Percentiles rank a stretch among this genome's conserved stretches.
These are phyloP conservation scores for Cornus kousa DNA, from an alignment of 148 eudicot genomes.

Conservation along the genomic window DNA sequence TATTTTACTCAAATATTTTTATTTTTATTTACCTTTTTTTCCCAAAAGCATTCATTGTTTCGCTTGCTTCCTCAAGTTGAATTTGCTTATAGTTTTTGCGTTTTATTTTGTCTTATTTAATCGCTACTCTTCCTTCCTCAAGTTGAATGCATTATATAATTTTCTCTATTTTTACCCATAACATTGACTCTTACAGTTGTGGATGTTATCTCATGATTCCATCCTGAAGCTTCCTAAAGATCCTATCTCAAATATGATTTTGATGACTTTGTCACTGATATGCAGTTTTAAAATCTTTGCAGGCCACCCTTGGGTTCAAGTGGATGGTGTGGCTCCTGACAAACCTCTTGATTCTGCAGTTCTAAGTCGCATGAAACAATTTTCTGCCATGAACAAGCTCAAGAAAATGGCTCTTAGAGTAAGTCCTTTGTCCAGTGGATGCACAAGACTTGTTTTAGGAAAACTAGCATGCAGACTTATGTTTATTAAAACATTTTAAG, in stretches of 20 bases:
- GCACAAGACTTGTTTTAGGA: neutral
- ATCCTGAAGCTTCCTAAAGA: neutral
- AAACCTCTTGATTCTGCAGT: conserved; percentile 95
- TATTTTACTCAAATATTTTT: too few relatives aligned
- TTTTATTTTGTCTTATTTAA: too few relatives aligned
- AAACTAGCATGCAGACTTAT: neutral
- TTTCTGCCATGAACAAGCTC: conserved; percentile 80
- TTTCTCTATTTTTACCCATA: too few relatives aligned
- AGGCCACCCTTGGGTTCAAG: conserved; percentile 94
- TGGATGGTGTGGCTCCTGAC: conserved; percentile 84
- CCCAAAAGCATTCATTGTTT: too few relatives aligned
- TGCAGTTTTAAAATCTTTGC: conserved; percentile 16
- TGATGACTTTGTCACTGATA: conserved; percentile 7
- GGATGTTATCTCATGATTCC: neutral
- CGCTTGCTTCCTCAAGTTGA: too few relatives aligned
- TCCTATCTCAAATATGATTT: neutral
- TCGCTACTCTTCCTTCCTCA: too few relatives aligned
- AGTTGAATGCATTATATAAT: too few relatives aligned
- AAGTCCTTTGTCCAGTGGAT: conserved; percentile 21
- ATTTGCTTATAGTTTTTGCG: too few relatives aligned
- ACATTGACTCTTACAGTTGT: too few relatives aligned
- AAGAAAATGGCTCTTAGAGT: conserved; percentile 91
- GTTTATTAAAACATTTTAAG: neutral
- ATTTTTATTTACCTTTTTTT: too few relatives aligned
- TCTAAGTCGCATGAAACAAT: conserved; percentile 79